Evolutionary conservation across 2,329 filamentous ascomycete species (phyloP).

Genomic region (Penicillium sp.): DNA sequence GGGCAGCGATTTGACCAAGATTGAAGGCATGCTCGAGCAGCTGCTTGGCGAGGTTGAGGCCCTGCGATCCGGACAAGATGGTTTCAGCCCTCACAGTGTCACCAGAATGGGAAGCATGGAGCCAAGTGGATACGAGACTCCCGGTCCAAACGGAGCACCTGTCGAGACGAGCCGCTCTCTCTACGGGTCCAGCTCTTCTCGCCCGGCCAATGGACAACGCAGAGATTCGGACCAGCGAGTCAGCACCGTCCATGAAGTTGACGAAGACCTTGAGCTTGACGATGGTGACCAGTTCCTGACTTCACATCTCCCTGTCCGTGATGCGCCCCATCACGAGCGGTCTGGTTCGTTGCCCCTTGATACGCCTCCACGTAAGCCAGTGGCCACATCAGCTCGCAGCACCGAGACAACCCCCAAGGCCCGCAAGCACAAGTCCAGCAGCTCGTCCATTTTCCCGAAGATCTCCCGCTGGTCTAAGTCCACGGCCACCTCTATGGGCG

Average conservation of each 20-base stretch:
- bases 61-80: slow-evolving; percentile 61
- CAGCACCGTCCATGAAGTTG: slow-evolving; percentile 82
- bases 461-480: slow-evolving; percentile 98
- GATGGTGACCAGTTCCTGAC: slow-evolving; percentile 51
- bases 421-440: slow-evolving; percentile 85
- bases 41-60: slow-evolving; percentile 89
- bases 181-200: slow-evolving; percentile 62
- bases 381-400: slow-evolving; percentile 55
- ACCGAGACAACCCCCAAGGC: slow-evolving; percentile 75
- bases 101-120: slow-evolving; percentile 55
- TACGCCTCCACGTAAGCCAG: slow-evolving; percentile 47
- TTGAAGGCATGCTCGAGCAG: slow-evolving; percentile 89
- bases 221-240: slow-evolving; percentile 72
- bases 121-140: slow-evolving; percentile 78
- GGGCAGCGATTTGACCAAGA: slow-evolving; percentile 80
- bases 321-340: slow-evolving; percentile 45
- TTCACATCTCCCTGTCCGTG: slow-evolving; percentile 60
- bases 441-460: slow-evolving; percentile 82
- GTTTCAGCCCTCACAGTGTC: slow-evolving; percentile 29
- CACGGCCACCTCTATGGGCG: slow-evolving; percentile 81
- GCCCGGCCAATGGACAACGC: slow-evolving; percentile 46
- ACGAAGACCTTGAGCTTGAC: slow-evolving; percentile 63
- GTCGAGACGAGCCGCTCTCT: slow-evolving; percentile 69
- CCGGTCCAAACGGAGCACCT: slow-evolving; percentile 74
- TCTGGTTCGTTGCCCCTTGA: slow-evolving; percentile 46